phyloP scores from a whole-genome alignment of 2,329 filamentous ascomycete species.

The Fusarium sp. region DNA sequence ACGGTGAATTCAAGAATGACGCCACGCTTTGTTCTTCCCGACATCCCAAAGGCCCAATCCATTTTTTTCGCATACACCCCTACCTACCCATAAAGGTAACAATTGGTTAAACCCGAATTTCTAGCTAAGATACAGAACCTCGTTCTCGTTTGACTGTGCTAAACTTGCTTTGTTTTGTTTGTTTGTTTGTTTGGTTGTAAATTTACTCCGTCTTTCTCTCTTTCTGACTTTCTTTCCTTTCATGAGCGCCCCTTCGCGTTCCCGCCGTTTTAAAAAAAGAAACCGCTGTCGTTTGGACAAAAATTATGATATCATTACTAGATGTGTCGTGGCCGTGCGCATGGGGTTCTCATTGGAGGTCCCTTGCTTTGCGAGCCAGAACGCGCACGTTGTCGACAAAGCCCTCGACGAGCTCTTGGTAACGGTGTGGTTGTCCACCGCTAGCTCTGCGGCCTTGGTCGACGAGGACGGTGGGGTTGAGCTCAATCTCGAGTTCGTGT shows the following conservation, averaged over 20 bases:
- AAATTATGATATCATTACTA: constrained; percentile 18
- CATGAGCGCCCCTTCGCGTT: background rate
- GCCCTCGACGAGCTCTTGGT: constrained; percentile 76
- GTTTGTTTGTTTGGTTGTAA: background rate
- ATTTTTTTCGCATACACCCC: constrained; percentile 17
- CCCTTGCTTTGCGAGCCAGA: constrained; percentile 61
- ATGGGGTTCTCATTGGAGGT: constrained; percentile 39
- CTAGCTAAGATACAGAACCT: constrained; percentile 8
- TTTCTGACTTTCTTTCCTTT: background rate
- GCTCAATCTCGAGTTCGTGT: constrained; percentile 85
- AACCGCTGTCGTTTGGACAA: constrained; percentile 5
- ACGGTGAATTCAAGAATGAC: constrained; percentile 26
- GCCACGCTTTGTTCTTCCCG: constrained; percentile 31
- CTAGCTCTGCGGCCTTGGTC: constrained; percentile 73
- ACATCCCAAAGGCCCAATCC: constrained; percentile 1
- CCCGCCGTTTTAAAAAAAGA: background rate
- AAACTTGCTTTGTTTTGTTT: background rate
- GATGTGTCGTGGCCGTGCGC: background rate
- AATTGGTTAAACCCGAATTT: background rate
- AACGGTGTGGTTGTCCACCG: constrained; percentile 67
- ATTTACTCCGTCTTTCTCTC: background rate
- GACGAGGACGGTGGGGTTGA: constrained; percentile 72
- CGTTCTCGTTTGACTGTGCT: background rate
- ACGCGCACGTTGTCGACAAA: constrained; percentile 80
- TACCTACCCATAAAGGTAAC: background rate